Conservation (phyloP, 176 grass and related monocot species). For the Bolboschoenus planiculmis region DNA sequence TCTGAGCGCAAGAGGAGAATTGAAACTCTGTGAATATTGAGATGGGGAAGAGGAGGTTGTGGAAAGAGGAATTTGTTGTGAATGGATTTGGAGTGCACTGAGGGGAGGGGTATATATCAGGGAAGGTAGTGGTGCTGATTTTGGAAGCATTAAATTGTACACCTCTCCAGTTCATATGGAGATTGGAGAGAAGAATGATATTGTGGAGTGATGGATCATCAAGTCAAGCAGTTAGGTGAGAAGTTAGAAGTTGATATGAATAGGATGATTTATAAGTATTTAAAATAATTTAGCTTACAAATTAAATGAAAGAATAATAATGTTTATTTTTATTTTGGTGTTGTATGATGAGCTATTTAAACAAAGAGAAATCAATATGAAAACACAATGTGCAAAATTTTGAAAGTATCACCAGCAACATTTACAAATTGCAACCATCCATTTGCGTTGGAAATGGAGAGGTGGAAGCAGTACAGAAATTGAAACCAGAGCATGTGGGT, state of each 20-base stretch:
- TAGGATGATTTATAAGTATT: too few species aligned
- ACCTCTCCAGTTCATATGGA: not conserved
- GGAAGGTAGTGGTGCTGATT: conserved; percentile 11
- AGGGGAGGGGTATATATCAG: not conserved
- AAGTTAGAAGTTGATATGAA: not conserved
- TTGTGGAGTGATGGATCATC: not conserved
- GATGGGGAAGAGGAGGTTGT: not conserved
- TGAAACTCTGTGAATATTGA: not conserved
- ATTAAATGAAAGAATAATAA: not conserved
- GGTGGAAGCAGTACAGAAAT: not conserved
- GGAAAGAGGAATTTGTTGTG: not conserved
- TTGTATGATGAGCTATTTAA: not conserved
- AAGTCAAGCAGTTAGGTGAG: not conserved
- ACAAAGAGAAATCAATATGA: not conserved
- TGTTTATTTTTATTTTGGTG: not conserved
- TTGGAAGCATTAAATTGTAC: conserved; percentile 2
- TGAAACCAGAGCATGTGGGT: conserved; percentile 18
- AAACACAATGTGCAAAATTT: not conserved
- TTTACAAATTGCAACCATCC: too few species aligned
- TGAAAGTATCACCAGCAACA: too few species aligned
- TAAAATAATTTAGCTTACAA: not conserved
- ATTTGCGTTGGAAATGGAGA: conserved; percentile 3
- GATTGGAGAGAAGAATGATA: not conserved
- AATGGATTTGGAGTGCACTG: not conserved
- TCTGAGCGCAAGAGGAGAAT: not conserved